These are phyloP conservation scores for Leptographium radiaticola DNA, from an alignment of 2,329 filamentous ascomycete genomes.

Conservation along the genomic window DNA sequence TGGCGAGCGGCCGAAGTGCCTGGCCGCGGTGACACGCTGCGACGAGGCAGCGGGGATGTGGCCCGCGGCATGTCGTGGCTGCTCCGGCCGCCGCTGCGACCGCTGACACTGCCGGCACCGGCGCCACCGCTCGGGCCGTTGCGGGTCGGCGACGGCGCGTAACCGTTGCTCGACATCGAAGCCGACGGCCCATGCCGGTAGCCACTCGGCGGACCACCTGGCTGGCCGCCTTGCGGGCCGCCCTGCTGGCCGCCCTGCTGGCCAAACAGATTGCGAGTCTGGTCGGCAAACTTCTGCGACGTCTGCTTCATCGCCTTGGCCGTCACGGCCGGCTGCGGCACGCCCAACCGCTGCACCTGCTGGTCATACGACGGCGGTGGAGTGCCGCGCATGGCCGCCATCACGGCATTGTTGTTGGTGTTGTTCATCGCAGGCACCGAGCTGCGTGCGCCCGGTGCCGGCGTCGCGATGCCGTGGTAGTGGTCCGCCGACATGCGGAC, in stretches of 20 bases:
- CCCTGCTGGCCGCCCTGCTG: background rate
- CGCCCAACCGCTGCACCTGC: slow-evolving; percentile 65
- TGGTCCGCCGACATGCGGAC: slow-evolving; percentile 87
- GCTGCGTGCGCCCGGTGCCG: slow-evolving; percentile 41
- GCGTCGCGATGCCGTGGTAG: slow-evolving; percentile 86
- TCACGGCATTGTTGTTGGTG: slow-evolving; percentile 28
- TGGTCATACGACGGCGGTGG: slow-evolving; percentile 81
- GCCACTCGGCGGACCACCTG: slow-evolving; percentile 5
- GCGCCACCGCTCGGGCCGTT: background rate
- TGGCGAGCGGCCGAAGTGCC: slow-evolving; percentile 26
- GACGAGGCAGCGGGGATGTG: slow-evolving; percentile 46
- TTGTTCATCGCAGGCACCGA: slow-evolving; percentile 13
- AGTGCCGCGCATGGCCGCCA: slow-evolving; percentile 53
- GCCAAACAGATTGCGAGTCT: slow-evolving; percentile 69
- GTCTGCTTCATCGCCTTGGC: slow-evolving; percentile 92
- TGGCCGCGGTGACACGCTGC: slow-evolving; percentile 51
- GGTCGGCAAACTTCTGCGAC: slow-evolving; percentile 73
- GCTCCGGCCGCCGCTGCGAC: slow-evolving; percentile 4
- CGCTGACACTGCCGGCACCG: slow-evolving; percentile 5
- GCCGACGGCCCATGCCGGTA: background rate
- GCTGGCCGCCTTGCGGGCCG: background rate
- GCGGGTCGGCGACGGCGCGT: background rate
- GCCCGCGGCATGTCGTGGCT: slow-evolving; percentile 24
- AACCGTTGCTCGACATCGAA: background rate
- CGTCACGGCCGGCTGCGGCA: slow-evolving; percentile 84